Evolutionary conservation across 176 grass and related monocot species (phyloP).

Genomic region (Panicum miliaceum): DNA sequence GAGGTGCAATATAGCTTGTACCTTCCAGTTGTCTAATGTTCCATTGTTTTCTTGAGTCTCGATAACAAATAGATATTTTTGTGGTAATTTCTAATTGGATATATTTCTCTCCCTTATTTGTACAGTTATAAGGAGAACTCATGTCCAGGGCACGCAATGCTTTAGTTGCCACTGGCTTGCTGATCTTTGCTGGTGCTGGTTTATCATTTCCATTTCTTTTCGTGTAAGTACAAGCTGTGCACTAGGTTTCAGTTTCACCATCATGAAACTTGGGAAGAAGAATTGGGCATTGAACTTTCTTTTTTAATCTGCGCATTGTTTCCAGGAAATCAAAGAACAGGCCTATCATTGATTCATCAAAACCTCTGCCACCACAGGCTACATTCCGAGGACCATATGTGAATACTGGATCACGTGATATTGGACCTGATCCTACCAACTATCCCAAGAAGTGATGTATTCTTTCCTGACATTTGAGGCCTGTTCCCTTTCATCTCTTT

Average conservation of each 20-base stretch:
- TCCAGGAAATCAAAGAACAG: slow-evolving; percentile 82
- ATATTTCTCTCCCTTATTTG: slow-evolving; percentile 19
- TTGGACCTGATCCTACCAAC: slow-evolving; percentile 74
- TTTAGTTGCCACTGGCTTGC: slow-evolving; percentile 69
- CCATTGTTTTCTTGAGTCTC: neutral
- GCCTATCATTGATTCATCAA: slow-evolving; percentile 70
- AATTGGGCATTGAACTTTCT: neutral
- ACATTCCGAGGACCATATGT: slow-evolving; percentile 92
- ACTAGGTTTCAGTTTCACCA: neutral
- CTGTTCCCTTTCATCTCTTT: neutral
- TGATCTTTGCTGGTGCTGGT: slow-evolving; percentile 69
- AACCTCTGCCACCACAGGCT: slow-evolving; percentile 88
- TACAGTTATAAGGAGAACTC: slow-evolving; percentile 46
- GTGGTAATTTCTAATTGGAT: slow-evolving; percentile 4
- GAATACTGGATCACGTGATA: slow-evolving; percentile 82
- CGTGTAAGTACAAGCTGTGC: slow-evolving; percentile 54
- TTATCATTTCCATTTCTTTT: slow-evolving; percentile 86
- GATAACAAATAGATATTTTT: neutral
- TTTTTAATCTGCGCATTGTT: slow-evolving; percentile 14
- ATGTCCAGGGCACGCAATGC: slow-evolving; percentile 65
- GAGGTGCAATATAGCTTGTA: neutral
- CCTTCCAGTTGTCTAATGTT: neutral
- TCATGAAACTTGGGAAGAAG: neutral
- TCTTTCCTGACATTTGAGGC: neutral
- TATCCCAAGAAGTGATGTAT: slow-evolving; percentile 65